Percentiles rank a stretch among this genome's conserved stretches.
Conservation (phyloP, 2,329 filamentous ascomycete species). For the Cladorrhinum sp. region DNA sequence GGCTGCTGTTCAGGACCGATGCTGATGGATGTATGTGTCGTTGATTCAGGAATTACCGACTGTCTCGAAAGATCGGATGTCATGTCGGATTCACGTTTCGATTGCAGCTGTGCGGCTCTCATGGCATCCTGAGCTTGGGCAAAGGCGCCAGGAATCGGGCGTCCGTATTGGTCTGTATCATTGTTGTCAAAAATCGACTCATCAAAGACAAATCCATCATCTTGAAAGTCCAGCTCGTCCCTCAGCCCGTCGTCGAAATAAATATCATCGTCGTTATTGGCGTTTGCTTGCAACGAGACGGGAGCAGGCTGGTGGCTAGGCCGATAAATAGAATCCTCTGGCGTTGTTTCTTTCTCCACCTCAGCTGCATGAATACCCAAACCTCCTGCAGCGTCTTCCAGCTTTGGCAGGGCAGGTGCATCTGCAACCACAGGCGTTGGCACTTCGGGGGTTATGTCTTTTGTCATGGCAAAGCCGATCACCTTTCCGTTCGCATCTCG, state of each 20-base stretch:
- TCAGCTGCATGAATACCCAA: constrained; percentile 43
- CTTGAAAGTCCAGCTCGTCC: constrained; percentile 46
- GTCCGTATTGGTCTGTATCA: constrained; percentile 60
- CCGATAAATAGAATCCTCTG: constrained; percentile 17
- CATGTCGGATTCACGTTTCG: constrained; percentile 46
- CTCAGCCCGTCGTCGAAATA: constrained; percentile 63
- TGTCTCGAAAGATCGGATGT: constrained; percentile 45
- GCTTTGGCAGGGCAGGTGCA: constrained; percentile 11
- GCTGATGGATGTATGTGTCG: constrained; percentile 52
- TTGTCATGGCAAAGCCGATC: constrained; percentile 56
- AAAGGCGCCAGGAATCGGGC: constrained; percentile 58
- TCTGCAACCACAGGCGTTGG: constrained; percentile 20
- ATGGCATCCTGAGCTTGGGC: constrained; percentile 48
- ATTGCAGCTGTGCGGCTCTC: constrained; percentile 36
- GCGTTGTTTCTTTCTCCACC: background rate
- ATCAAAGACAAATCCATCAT: constrained; percentile 60
- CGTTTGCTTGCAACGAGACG: constrained; percentile 6
- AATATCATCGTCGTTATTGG: constrained; percentile 55
- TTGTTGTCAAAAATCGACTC: constrained; percentile 71
- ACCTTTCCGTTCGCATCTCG: constrained; percentile 52
- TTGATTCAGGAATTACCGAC: constrained; percentile 45
- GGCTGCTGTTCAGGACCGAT: constrained; percentile 31
- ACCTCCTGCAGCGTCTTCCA: constrained; percentile 33
- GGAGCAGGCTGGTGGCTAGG: constrained; percentile 24
- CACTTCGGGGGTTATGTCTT: constrained; percentile 40